Evolutionary conservation across 1,139 yeast genomes (phyloP).

Genomic region (Candida glucosophila): DNA sequence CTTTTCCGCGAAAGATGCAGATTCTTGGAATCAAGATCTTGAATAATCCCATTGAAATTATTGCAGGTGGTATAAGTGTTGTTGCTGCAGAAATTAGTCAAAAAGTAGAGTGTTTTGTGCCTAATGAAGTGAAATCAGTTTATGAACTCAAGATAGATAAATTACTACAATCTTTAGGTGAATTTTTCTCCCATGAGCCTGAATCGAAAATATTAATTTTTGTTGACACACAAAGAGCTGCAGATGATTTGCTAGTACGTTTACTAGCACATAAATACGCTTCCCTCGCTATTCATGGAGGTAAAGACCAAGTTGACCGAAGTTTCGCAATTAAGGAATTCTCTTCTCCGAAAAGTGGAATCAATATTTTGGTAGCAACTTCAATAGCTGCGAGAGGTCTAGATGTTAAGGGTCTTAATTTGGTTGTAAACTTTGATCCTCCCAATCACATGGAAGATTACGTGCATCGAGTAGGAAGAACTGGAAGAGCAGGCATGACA

Average conservation of each 20-base stretch:
- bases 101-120: conserved; percentile 54
- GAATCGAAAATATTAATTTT: conserved; percentile 57
- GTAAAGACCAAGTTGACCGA: conserved; percentile 81
- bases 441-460: conserved; percentile 93
- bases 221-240: conserved; percentile 79
- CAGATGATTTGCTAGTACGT: conserved; percentile 59
- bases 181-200: conserved; percentile 14
- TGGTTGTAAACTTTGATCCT: conserved; percentile 82
- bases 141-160: conserved; percentile 39
- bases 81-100: conserved; percentile 82
- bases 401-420: conserved; percentile 73
- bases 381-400: conserved; percentile 93
- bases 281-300: conserved; percentile 80
- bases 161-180: conserved; percentile 43
- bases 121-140: conserved; percentile 28
- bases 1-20: conserved; percentile 81
- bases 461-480: conserved; percentile 92
- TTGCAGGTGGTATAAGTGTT: conserved; percentile 75
- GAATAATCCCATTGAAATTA: conserved; percentile 59
- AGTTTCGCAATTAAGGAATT: conserved; percentile 69
- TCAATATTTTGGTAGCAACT: conserved; percentile 72
- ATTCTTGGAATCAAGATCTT: conserved; percentile 59
- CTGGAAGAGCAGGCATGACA: conserved; percentile 81
- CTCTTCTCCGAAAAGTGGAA: conserved; percentile 41
- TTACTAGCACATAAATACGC: conserved; percentile 49